These are phyloP conservation scores for Populus simonii DNA, from an alignment of 345 rosid genomes.

Conservation along the genomic window DNA sequence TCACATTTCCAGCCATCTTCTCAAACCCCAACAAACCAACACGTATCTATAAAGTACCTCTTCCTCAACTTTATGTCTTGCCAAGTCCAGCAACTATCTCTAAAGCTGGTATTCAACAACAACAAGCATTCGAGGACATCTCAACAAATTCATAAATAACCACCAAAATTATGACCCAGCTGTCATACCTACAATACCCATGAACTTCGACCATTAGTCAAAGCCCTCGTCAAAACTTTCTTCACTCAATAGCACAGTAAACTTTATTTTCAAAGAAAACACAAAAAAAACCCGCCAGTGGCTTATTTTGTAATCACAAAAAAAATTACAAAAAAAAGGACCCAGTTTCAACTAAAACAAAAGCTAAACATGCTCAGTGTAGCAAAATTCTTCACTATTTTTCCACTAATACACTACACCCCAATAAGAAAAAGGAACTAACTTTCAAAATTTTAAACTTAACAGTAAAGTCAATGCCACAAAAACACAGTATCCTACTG, in stretches of 20 bases:
- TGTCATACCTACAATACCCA: slow-evolving; percentile 6
- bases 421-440: background rate
- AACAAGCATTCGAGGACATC: background rate
- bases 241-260: background rate
- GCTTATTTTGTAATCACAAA: background rate
- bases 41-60: slow-evolving; percentile 7
- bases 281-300: background rate
- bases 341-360: background rate
- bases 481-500: background rate
- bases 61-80: slow-evolving; percentile 1
- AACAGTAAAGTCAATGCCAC: background rate
- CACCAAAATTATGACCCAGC: slow-evolving; percentile 1
- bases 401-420: background rate
- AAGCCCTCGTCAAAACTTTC: background rate
- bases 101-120: background rate
- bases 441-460: background rate
- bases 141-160: slow-evolving; percentile 3
- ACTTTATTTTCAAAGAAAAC: background rate
- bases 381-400: background rate
- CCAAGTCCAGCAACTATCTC: slow-evolving; percentile 3
- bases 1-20: slow-evolving; percentile 44
- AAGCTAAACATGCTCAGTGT: background rate
- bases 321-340: background rate
- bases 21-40: slow-evolving; percentile 6
- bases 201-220: slow-evolving; percentile 11